Percentiles rank a stretch among this genome's conserved stretches.
Conservation (phyloP, 2,329 filamentous ascomycete genomes). For the Ilyonectria destructans region DNA sequence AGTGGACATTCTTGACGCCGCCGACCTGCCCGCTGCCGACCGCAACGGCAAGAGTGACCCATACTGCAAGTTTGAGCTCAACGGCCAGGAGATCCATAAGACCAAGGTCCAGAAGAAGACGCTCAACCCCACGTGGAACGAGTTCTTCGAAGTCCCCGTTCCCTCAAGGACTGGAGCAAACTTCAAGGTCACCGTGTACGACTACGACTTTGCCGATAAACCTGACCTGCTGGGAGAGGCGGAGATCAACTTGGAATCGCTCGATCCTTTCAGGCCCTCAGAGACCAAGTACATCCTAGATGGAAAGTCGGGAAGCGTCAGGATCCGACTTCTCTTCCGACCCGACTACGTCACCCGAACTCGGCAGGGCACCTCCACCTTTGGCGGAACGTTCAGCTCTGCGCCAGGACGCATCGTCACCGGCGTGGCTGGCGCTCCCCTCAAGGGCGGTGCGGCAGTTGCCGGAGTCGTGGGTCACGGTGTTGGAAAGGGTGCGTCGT, state of each 20-base stretch:
- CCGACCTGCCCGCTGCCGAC: conserved; percentile 92
- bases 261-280: conserved; percentile 89
- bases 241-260: conserved; percentile 80
- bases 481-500: conserved; percentile 91
- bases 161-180: conserved; percentile 88
- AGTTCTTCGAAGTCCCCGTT: conserved; percentile 89
- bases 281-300: conserved; percentile 85
- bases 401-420: conserved; percentile 90
- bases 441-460: conserved; percentile 90
- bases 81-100: conserved; percentile 93
- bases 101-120: conserved; percentile 98
- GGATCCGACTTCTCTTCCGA: conserved; percentile 91
- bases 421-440: conserved; percentile 86
- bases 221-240: conserved; percentile 90
- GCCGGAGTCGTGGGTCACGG: conserved; percentile 81
- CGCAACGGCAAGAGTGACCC: conserved; percentile 98
- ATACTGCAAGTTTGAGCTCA: conserved; percentile 94
- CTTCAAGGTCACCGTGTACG: conserved; percentile 88
- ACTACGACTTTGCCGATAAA: conserved; percentile 98
- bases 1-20: conserved; percentile 91
- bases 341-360: conserved; percentile 91
- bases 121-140: conserved; percentile 94
- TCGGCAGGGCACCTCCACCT: conserved; percentile 92
- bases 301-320: conserved; percentile 89
- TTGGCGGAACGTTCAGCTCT: conserved; percentile 90